Percentiles rank a stretch among this genome's conserved stretches.
Conservation (phyloP, 2,329 filamentous ascomycete species). For the Colletotrichum phormii region DNA sequence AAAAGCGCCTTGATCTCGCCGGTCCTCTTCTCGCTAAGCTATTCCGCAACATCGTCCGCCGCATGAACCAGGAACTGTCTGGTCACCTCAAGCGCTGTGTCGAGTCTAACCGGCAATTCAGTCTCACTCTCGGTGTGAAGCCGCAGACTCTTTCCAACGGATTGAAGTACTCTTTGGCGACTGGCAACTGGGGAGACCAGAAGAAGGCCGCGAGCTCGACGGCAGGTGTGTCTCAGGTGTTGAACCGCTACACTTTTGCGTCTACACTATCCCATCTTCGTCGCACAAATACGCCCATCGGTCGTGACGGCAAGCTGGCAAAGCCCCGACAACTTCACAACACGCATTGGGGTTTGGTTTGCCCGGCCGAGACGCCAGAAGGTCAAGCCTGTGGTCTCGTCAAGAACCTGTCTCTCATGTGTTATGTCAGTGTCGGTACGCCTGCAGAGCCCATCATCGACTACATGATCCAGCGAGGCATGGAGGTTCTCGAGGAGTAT, state of each 20-base stretch:
- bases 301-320: slow-evolving; percentile 96
- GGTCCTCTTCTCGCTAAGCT: slow-evolving; percentile 95
- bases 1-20: slow-evolving; percentile 96
- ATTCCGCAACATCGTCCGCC: slow-evolving; percentile 91
- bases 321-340: slow-evolving; percentile 98
- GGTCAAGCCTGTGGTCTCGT: slow-evolving; percentile 98
- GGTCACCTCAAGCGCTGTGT: slow-evolving; percentile 93
- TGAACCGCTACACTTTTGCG: slow-evolving; percentile 97
- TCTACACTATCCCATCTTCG: slow-evolving; percentile 97
- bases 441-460: slow-evolving; percentile 90
- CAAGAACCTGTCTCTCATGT: slow-evolving; percentile 98
- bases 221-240: slow-evolving; percentile 96
- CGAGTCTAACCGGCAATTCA: slow-evolving; percentile 89
- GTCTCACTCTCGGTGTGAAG: slow-evolving; percentile 90
- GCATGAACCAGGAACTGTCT: slow-evolving; percentile 90
- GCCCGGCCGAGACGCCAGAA: slow-evolving; percentile 96
- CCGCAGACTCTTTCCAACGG: slow-evolving; percentile 91
- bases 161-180: slow-evolving; percentile 95
- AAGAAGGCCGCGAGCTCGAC: slow-evolving; percentile 97
- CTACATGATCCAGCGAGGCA: slow-evolving; percentile 95
- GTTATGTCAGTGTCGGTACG: slow-evolving; percentile 95
- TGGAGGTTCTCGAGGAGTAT: slow-evolving; percentile 97
- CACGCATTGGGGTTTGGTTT: slow-evolving; percentile 98
- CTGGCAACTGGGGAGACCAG: slow-evolving; percentile 99
- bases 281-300: slow-evolving; percentile 96